Evolutionary conservation across 805 yeast species (phyloP), one percentile per base, ranked within the genome.

Genomic region (Candida oleophila): DNA sequence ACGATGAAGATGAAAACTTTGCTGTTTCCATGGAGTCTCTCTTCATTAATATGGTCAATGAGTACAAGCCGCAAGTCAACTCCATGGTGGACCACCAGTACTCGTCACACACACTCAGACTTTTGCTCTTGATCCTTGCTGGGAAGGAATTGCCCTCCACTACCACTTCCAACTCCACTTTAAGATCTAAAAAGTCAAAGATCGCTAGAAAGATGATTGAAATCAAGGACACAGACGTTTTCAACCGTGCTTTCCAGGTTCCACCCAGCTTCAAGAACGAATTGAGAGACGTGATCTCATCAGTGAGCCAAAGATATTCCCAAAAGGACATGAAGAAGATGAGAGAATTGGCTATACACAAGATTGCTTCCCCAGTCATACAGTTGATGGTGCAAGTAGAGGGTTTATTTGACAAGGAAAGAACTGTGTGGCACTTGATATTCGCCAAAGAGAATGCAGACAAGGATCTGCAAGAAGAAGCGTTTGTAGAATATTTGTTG

Each of bases 191-290:
- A 60, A 86, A 77, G 66, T 87, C 89, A 43, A 90, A 81, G 65
- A 86, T 83, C 65, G 97, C 97, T 4, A 82, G 98, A 64, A 90
- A 90, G 62, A 88, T 89, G 96, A 88, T 89, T 57, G 94, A 87
- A 55, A 84, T 89, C 39, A 83, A 83, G 56, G 96, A 88, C 62
- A 84, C 77, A 50, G 85, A 83, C 14, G 90, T 85, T 53, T 85
- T 83, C 57, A 76, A 81, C 57, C 73, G 78, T 48, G 69, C 83
- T 0, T 87, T 80, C 61, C 87, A 82, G 65, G 81, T 81, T 1
- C 96, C 96, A 7, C 60, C 71, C 7, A 72, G 87, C 0, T 88
- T 88, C 62, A 85, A 82, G 53, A 72, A 71, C 7, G 81, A 83
- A 51, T 66, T 89, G 44, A 73, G 71, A 42, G 61, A 63, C 18